phyloP scores from a whole-genome alignment of 2,329 filamentous ascomycete genomes.

The Fusarium chlamydosporum region DNA sequence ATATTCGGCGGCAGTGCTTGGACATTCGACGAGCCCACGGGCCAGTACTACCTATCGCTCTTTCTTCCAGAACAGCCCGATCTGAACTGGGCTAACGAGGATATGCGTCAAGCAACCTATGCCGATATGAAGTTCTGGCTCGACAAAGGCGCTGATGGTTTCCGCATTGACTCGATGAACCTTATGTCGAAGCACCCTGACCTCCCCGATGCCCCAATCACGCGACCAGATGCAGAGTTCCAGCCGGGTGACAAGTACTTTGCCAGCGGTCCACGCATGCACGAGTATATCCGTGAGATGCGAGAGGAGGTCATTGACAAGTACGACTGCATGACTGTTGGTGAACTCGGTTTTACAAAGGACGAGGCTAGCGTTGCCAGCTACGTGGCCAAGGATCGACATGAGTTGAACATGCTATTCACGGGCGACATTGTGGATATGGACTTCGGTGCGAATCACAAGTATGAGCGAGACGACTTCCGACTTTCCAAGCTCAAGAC shows the following conservation, averaged over 20 bases:
- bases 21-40: slow-evolving; percentile 75
- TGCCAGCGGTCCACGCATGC: slow-evolving; percentile 69
- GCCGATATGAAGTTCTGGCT: slow-evolving; percentile 82
- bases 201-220: slow-evolving; percentile 66
- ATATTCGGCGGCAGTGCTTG: slow-evolving; percentile 65
- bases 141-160: slow-evolving; percentile 76
- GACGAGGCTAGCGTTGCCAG: slow-evolving; percentile 61
- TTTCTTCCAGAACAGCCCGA: slow-evolving; percentile 82
- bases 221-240: slow-evolving; percentile 51
- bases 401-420: slow-evolving; percentile 50
- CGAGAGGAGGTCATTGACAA: slow-evolving; percentile 60
- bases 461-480: slow-evolving; percentile 60
- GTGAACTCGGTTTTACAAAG: slow-evolving; percentile 49
- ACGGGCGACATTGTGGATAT: slow-evolving; percentile 49
- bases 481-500: slow-evolving; percentile 55
- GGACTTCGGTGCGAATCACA: slow-evolving; percentile 52
- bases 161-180: slow-evolving; percentile 79
- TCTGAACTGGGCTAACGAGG: slow-evolving; percentile 81
- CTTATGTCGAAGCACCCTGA: slow-evolving; percentile 70
- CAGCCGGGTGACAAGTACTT: slow-evolving; percentile 61
- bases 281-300: slow-evolving; percentile 54
- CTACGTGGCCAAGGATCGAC: slow-evolving; percentile 63
- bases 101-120: slow-evolving; percentile 76
- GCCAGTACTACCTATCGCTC: slow-evolving; percentile 80
- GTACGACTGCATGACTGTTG: slow-evolving; percentile 69